phyloP scores from a whole-genome alignment of 352 stramenopile species.

The Pythium monospermum region DNA sequence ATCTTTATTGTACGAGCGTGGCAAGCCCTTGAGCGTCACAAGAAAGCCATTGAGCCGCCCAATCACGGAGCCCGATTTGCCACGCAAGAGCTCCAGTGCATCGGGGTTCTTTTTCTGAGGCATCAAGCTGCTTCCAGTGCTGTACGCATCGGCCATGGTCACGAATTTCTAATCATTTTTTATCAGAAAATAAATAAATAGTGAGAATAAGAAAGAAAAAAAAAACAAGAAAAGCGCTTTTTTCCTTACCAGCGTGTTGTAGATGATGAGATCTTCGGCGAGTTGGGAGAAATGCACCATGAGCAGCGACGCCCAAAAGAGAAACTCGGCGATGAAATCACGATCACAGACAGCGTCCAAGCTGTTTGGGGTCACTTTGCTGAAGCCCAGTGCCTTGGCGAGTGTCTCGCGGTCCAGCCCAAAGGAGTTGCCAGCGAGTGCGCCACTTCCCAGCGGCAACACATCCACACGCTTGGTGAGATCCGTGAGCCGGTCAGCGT shows the following conservation, averaged over 20 bases:
- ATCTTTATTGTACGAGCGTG: constrained; percentile 99
- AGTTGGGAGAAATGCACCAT: constrained; percentile 97
- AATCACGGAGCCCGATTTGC: constrained; percentile 95
- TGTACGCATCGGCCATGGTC: constrained; percentile 97
- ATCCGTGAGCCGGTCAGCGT: constrained; percentile 92
- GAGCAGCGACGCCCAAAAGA: constrained; percentile 96
- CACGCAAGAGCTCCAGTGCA: constrained; percentile 96
- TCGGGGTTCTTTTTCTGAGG: constrained; percentile 99
- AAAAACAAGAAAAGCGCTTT: background rate
- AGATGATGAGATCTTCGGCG: constrained; percentile 99
- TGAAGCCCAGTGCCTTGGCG: constrained; percentile 92
- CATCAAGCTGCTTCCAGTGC: constrained; percentile 98
- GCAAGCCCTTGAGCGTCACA: constrained; percentile 95
- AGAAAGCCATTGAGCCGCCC: constrained; percentile 94
- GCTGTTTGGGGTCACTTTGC: constrained; percentile 92
- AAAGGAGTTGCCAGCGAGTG: constrained; percentile 98
- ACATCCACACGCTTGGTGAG: constrained; percentile 94
- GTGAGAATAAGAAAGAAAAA: background rate
- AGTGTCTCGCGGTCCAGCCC: constrained; percentile 94
- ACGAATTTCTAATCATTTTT: constrained; percentile 75
- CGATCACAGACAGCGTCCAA: constrained; percentile 98
- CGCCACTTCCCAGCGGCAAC: constrained; percentile 95
- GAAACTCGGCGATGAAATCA: constrained; percentile 98
- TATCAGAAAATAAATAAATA: background rate
- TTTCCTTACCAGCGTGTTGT: constrained; percentile 77